Evolutionary conservation across 345 rosid species (phyloP).

Genomic region (Leavenworthia alabamica): DNA sequence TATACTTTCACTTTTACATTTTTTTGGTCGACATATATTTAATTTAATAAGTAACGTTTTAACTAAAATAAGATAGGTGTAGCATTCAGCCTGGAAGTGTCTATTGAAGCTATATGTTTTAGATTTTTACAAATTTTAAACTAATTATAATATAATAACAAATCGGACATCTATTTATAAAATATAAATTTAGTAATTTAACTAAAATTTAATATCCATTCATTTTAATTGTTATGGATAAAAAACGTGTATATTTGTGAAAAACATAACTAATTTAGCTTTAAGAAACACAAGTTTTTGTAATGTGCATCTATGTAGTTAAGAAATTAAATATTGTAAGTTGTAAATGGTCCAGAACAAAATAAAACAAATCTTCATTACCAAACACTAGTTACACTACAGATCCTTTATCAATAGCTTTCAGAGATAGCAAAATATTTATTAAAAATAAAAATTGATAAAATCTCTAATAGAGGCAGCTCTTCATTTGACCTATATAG

Average conservation of each 20-base stretch:
- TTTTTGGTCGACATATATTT: not conserved
- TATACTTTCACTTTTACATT: constrained; percentile 1
- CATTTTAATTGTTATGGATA: not conserved
- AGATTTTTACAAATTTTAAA: not conserved
- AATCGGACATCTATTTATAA: not conserved
- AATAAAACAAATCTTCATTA: not conserved
- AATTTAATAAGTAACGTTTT: not conserved
- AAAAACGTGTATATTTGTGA: not conserved
- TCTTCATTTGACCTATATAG: constrained; percentile 1
- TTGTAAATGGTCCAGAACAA: not conserved
- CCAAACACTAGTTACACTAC: not conserved
- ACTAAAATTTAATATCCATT: not conserved
- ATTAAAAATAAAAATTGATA: not conserved
- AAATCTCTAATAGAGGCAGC: not conserved
- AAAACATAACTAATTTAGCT: not conserved
- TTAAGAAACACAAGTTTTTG: not conserved
- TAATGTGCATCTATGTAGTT: not conserved
- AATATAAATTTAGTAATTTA: not conserved
- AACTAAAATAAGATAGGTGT: not conserved
- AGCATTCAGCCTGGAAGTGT: not conserved
- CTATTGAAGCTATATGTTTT: no score
- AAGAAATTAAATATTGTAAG: not conserved
- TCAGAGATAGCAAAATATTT: not conserved
- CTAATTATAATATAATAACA: not conserved
- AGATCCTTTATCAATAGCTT: not conserved